Base-by-base conservation (phyloP, 2,329 filamentous ascomycete species). In the Claviceps sp. region DNA sequence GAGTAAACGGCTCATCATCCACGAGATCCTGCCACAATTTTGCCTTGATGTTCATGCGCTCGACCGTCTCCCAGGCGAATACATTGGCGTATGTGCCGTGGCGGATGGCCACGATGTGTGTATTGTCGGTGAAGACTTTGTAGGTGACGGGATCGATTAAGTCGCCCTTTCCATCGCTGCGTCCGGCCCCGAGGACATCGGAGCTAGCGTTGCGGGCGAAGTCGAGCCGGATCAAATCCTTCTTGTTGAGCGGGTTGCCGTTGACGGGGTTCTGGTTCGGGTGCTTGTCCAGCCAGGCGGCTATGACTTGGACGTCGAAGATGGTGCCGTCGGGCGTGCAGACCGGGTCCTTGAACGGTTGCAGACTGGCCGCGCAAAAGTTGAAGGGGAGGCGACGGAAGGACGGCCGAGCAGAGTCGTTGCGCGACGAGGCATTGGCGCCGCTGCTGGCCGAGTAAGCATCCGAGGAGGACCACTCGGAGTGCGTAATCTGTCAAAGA, bases 51-150 rank as follows among this genome's bases (percentile, higher is more conserved):
- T 98, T 98, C 72, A 98, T 80, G 60, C 87, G 80, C 69, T 97
- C 88, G 40, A 98, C 81, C 1, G 94, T 98, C 62, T 98, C 94
- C 80, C 85, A 96, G 1, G 90, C 84, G 65, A 97, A 98, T 4
- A 95, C 93, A 68, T 98, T 98, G 48, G 91, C 91, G 53, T 90
- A 91, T 52, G 76, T 85, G 51, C 80, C 81, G 67, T 86, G 82
- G 53, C 82, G 78, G 56, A 98, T 76, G 16, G 90, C 91, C 46
- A 97, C 88, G 54, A 98, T 88, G 68, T 97, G 93, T 4, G 93
- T 97, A 68, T 97, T 97, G 66, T 98, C 89, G 47, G 93, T 98
- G 62, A 98, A 89, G 43, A 95, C 87, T 68, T 98, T 98, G 75
- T 87, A 97, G 0, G 90, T 96, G 47, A 98, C 91, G 0, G 93